Base-by-base conservation (phyloP, 495 filamentous ascomycete species). In the Podospora pseudopauciseta region DNA sequence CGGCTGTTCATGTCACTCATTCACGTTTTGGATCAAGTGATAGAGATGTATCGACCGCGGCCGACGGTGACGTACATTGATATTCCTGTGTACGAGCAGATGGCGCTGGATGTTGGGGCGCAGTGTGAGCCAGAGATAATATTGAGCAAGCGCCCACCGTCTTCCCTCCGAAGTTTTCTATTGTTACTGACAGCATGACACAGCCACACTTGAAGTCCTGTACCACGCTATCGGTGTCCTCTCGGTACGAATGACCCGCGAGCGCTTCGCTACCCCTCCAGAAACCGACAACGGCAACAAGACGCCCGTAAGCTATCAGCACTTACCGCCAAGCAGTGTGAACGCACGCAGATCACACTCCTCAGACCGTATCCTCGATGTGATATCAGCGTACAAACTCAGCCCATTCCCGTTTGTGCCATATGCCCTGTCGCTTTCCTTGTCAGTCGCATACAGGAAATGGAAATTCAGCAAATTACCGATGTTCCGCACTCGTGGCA, bases 211-310 rank as follows among this genome's bases (percentile, higher is more conserved):
- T 4, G 89, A 92, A 70, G 81, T 90, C 5, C 87, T 88, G 64
- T 92, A 93, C 70, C 88, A 92, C 70, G 85, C 86, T 11, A 86
- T 91, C 5, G 86, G 85, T 26, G 90, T 92, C 56, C 79, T 91
- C 1, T 85, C 83, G 0, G 83, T 80, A 26, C 79, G 81, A 23
- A 76, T 79, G 70, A 68, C 73, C 0, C 72, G 74, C 1, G 64
- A 73, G n/a, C 67, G 72, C 3, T 77, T 77, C 67, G 68, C 67
- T 34, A 65, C 65, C 1, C 66, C 75, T 0, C 70, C 70, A 2
- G 73, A 76, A 30, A 68, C 69, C 13, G 71, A 75, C 13, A 49
- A 32, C 7, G 30, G 39, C 39, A 39, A 74, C 26, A 28, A n/a
- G 59, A 63, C 72, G 0, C 73, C 72, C 15, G 75, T 76, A 27